Base-by-base conservation (phyloP, 345 rosid species). In the Boechera stricta region DNA sequence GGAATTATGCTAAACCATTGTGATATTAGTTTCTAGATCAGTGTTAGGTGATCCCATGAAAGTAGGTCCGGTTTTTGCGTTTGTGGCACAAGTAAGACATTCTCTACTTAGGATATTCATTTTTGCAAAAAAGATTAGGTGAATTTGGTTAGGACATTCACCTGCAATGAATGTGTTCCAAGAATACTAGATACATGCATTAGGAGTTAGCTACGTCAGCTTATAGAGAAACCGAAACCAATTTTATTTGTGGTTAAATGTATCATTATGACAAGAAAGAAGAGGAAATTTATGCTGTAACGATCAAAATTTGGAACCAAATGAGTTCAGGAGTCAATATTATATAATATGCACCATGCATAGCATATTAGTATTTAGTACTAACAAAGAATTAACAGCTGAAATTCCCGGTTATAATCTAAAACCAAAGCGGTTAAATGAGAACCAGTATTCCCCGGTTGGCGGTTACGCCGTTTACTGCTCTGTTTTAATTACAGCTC, bases 141-240 rank as follows among this genome's bases (percentile, higher is more conserved):
- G 66, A 49, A 36, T 38, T 48, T 36, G 42, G 60, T 75, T 47
- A 36, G 42, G 58, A 26, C 72, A 74, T 65, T 56, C 72, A 75
- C 59, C 26, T 74, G 32, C 72, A 65, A 74, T 56, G 72, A 65
- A 56, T 74, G 11, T 38, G 42, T 38, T 2, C 41, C 3, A 38
- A 2, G 41, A 38, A 38, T 8, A 8, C 3, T 36, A 36, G 9
- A 38, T 32, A 32, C 35, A 32, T 32, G 6, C 35, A 32, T 32
- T 4, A 4, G 35, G 35, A 5, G 35, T 32, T 32, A 6, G 35
- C 6, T 32, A 32, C 6, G 6, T 32, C 35, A 32, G 35, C 35
- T 32, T 4, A 4, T 32, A 4, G 35, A 32, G 35, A 32, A 32
- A 32, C 35, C 45, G 45, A n/a, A 60, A 59, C 67, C 67, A 35